A percentile compares a stretch with the other conserved stretches of the same genome.
phyloP scores from a whole-genome alignment of 1,139 yeast species.

The Magnusiomyces clavatus region DNA sequence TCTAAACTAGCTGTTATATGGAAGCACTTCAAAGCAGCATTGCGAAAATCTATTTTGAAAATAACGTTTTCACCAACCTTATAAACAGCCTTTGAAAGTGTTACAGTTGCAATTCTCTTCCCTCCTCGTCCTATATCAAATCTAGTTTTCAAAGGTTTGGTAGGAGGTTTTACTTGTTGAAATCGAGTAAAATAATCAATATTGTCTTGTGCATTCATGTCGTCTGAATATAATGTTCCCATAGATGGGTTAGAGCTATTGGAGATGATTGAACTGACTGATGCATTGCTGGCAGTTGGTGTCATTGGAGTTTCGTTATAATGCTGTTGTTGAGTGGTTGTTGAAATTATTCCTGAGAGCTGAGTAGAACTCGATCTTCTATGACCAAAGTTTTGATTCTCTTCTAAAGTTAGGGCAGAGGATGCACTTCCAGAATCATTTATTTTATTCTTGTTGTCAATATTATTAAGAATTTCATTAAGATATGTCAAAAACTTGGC shows the following conservation, averaged over 20 bases:
- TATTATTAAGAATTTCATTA: not conserved
- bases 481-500: not conserved
- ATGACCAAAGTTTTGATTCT: not conserved
- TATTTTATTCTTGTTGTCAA: not conserved
- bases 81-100: conserved; percentile 32
- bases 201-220: conserved; percentile 17
- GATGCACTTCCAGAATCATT: not conserved
- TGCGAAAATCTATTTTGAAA: conserved; percentile 25
- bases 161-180: conserved; percentile 15
- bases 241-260: too few species aligned
- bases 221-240: not conserved
- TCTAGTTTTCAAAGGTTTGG: conserved; percentile 19
- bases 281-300: too few species aligned
- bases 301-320: too few species aligned
- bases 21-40: conserved; percentile 26
- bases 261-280: too few species aligned
- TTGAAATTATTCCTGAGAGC: too few species aligned
- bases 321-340: too few species aligned
- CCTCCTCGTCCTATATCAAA: conserved; percentile 32
- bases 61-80: conserved; percentile 34
- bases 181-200: conserved; percentile 25
- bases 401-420: too few species aligned
- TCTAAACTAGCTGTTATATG: conserved; percentile 34
- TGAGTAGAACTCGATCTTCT: not conserved
- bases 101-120: conserved; percentile 28